Percentiles rank a stretch among this genome's conserved stretches.
Evolutionary conservation across 202 grass and related monocot species (phyloP).

Genomic region (Eragrostis tef): DNA sequence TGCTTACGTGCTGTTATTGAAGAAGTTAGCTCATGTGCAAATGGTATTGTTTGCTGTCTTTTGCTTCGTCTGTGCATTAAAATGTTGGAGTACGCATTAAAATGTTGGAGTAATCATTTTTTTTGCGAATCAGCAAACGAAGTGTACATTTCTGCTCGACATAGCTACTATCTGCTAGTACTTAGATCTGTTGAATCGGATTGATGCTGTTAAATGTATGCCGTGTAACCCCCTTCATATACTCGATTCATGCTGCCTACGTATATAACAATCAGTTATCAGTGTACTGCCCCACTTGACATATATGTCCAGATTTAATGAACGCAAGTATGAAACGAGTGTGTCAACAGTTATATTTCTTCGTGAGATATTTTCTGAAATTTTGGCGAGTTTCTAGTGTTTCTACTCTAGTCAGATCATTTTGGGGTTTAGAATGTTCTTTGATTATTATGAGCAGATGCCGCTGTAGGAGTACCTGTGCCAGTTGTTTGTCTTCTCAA

Average conservation of each 20-base stretch:
- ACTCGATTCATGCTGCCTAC: constrained; percentile 18
- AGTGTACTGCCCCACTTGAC: not conserved
- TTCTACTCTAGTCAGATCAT: not conserved
- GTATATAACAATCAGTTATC: constrained; percentile 1
- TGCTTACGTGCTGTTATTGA: constrained; percentile 81
- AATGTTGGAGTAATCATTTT: too few relatives aligned
- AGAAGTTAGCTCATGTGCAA: constrained; percentile 57
- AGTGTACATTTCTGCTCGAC: constrained; percentile 11
- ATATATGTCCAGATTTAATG: constrained; percentile 18
- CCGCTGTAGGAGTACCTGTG: not conserved
- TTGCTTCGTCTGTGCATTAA: constrained; percentile 25
- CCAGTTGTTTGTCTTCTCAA: not conserved
- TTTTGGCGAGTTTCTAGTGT: not conserved
- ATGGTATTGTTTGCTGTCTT: constrained; percentile 54
- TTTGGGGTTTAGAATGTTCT: not conserved
- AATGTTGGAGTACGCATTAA: not conserved
- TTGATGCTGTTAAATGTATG: constrained; percentile 20
- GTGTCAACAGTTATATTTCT: not conserved
- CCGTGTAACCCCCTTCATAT: not conserved
- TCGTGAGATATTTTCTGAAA: not conserved
- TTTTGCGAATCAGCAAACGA: not conserved
- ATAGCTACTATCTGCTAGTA: constrained; percentile 12
- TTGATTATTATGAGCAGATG: not conserved
- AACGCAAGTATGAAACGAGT: constrained; percentile 1
- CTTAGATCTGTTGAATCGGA: constrained; percentile 35